Base-by-base conservation (phyloP, 805 yeast species). In the Saccharomyces paradoxus region DNA sequence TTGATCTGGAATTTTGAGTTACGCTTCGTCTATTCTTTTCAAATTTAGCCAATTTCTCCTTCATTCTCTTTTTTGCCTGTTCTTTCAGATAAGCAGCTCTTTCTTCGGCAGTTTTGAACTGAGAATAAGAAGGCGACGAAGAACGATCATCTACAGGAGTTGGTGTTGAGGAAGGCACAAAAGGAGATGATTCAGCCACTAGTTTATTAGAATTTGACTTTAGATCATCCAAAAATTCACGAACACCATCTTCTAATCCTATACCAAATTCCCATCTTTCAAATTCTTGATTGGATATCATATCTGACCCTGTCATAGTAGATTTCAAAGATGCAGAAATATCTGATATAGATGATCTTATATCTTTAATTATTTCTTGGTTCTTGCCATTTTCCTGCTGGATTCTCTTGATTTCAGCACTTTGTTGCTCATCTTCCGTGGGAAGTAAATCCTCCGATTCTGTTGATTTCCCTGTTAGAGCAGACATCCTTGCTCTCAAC, bases 401-500 rank as follows among this genome's bases (percentile, higher is more conserved):
- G 13, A 84, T 77, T 24, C 69, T 71, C 24, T 77, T 75, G 26
- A 77, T 69, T 50, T 81, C 84, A 55, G 76, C 78, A 46, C 47
- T 8, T 46, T 52, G 46, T 17, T 41, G 47, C 10, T 50, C 52
- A 31, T 59, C 52, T 22, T 52, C 55, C 22, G 17, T 37, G 22
- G 44, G 17, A 37, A 37, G 22, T 17, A 24, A 37, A 32, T 49
- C 44, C n/a, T 55, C 54, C 30, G 52, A 4, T 14, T 17, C 48
- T n/a, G 41, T 21, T 4, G 55, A 14, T 41, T 52, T 53, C 13
- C 63, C 63, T 2, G 97, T 91, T 63, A 92, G 78, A 3, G 92
- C 89, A 29, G 96, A 96, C 96, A 92, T 90, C 61, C 96, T 80
- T 51, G 91, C 87, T 58, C 84, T 83, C 61, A 94, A 75, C 54